Percentiles rank a stretch among this genome's conserved stretches.
These are phyloP conservation scores for Puccinellia tenuiflora DNA, from an alignment of 176 grass and related monocot genomes.

Conservation along the genomic window DNA sequence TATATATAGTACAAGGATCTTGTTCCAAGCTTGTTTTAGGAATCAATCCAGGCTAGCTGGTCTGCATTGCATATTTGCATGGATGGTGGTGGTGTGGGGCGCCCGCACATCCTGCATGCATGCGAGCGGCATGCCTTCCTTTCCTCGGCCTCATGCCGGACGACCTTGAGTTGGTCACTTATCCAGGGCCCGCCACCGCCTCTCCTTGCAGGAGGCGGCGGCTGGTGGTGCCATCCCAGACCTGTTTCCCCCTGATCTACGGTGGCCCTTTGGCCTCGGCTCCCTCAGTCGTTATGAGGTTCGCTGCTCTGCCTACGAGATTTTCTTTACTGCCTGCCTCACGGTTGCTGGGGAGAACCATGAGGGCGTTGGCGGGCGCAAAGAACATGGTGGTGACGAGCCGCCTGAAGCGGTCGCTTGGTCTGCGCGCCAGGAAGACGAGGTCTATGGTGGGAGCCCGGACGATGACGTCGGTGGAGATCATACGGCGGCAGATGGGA, in stretches of 20 bases:
- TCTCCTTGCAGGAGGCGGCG: not conserved
- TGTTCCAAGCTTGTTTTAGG: constrained; percentile 6
- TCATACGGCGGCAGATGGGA: constrained; percentile 57
- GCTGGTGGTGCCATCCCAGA: not conserved
- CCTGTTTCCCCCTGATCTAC: constrained; percentile 29
- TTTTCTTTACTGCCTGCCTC: constrained; percentile 45
- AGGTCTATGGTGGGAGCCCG: constrained; percentile 30
- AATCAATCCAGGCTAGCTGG: not conserved
- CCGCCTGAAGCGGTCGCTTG: constrained; percentile 48
- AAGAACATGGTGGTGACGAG: constrained; percentile 48
- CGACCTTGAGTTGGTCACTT: not conserved
- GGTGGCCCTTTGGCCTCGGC: constrained; percentile 62
- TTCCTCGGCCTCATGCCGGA: not conserved
- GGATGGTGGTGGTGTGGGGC: not conserved
- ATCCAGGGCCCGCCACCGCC: constrained; percentile 3
- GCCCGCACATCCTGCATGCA: not conserved
- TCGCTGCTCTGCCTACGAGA: constrained; percentile 46
- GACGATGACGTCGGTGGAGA: constrained; percentile 50
- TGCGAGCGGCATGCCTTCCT: not conserved
- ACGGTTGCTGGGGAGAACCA: not conserved
- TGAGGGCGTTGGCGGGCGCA: not conserved
- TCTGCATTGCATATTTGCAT: not conserved
- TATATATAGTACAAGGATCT: not conserved
- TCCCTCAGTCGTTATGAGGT: constrained; percentile 42
- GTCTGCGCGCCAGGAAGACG: constrained; percentile 39